These are phyloP conservation scores for Apophysomyces trapeziformis DNA, from an alignment of 371 early-diverging fungal species.

Conservation along the genomic window DNA sequence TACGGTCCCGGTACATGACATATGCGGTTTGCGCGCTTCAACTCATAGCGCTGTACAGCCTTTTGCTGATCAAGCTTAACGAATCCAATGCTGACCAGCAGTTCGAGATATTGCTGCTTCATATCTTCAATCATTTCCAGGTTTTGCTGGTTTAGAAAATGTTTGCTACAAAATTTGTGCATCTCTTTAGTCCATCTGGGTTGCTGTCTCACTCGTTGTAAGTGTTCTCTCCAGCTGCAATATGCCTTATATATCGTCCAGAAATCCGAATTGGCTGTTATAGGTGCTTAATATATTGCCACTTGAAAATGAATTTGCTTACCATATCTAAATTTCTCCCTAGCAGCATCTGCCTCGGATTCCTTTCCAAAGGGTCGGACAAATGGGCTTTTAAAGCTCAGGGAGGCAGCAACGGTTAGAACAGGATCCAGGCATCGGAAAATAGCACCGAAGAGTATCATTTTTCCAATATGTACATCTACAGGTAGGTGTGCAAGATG, in stretches of 20 bases:
- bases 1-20: conserved; percentile 53
- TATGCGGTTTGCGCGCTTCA: conserved; percentile 33
- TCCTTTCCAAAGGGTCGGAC: conserved; percentile 77
- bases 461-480: conserved; percentile 87
- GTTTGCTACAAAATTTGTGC: conserved; percentile 54
- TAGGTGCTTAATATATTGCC: neutral
- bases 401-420: conserved; percentile 79
- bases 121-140: conserved; percentile 77
- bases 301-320: neutral
- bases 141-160: conserved; percentile 65
- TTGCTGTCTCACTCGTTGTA: conserved; percentile 29
- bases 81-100: conserved; percentile 78
- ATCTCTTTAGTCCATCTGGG: conserved; percentile 45
- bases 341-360: conserved; percentile 57
- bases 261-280: conserved; percentile 72
- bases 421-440: conserved; percentile 83
- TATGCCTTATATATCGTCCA: conserved; percentile 80
- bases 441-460: conserved; percentile 83
- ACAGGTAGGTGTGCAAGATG: conserved; percentile 88
- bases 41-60: conserved; percentile 21
- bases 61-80: conserved; percentile 42
- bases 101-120: conserved; percentile 77
- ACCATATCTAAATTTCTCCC: conserved; percentile 52
- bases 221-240: conserved; percentile 62
- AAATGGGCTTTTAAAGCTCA: conserved; percentile 75